These are phyloP conservation scores for Pedinophyceae sp. DNA, from an alignment of 139 green algal species.

Conservation along the genomic window DNA sequence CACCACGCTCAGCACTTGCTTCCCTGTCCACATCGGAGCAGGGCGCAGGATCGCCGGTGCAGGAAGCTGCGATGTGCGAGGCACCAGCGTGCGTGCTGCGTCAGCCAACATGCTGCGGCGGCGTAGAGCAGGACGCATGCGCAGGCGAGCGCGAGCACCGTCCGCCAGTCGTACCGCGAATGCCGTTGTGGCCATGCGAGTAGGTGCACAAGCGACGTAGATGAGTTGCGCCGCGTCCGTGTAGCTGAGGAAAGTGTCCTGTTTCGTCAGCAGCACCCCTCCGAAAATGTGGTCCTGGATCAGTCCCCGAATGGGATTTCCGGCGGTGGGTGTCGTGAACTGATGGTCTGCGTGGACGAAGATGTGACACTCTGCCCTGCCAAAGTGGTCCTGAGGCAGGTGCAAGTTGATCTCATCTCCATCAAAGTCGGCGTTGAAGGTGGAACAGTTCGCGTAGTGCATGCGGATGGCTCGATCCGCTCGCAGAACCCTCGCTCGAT, in stretches of 20 bases:
- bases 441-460: conserved; percentile 97
- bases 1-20: conserved; percentile 71
- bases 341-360: conserved; percentile 89
- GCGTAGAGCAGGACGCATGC: too few species aligned
- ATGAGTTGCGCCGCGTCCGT: conserved; percentile 63
- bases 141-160: too few species aligned
- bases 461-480: conserved; percentile 92
- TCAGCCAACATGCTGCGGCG: too few species aligned
- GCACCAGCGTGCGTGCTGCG: conserved; percentile 1
- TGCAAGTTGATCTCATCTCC: conserved; percentile 99
- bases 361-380: conserved; percentile 76
- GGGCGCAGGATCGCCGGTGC: conserved; percentile 67
- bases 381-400: conserved; percentile 65
- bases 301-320: conserved; percentile 81
- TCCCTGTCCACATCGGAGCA: conserved; percentile 71
- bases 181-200: neutral
- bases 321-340: conserved; percentile 90
- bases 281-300: conserved; percentile 93
- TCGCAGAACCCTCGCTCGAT: conserved; percentile 35
- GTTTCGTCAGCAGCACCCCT: conserved; percentile 61
- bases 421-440: conserved; percentile 97
- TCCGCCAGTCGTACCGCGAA: too few species aligned
- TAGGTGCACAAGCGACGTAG: conserved; percentile 29
- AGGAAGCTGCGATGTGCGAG: conserved; percentile 30
- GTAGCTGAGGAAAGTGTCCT: conserved; percentile 65